phyloP scores from a whole-genome alignment of 345 rosid genomes.

The Pugionium cornutum region DNA sequence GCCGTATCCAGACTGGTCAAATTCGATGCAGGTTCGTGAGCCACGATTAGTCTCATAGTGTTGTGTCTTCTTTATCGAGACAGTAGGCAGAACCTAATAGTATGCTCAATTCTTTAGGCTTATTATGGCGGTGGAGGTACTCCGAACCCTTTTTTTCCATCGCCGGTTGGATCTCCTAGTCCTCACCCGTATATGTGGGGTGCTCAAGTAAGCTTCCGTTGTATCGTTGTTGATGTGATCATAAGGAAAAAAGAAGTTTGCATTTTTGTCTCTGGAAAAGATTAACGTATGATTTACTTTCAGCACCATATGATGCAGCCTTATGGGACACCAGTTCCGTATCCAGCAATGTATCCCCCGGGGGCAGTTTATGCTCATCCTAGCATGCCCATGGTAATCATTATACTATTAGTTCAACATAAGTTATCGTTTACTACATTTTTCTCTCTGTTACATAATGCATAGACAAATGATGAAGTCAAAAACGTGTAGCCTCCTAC shows the following conservation, averaged over 20 bases:
- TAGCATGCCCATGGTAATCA: slow-evolving; percentile 62
- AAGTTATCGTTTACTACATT: neutral
- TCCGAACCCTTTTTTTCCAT: slow-evolving; percentile 78
- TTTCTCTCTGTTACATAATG: neutral
- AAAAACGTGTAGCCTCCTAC: slow-evolving; percentile 52
- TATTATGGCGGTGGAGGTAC: slow-evolving; percentile 87
- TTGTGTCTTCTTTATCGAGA: slow-evolving; percentile 21
- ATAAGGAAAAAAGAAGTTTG: neutral
- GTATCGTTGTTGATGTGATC: slow-evolving; percentile 7
- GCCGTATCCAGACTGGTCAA: slow-evolving; percentile 28
- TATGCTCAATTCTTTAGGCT: slow-evolving; percentile 55
- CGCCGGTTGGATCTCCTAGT: slow-evolving; percentile 74
- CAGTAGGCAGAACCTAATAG: slow-evolving; percentile 10
- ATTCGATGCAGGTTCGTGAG: slow-evolving; percentile 74
- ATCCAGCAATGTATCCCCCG: slow-evolving; percentile 84
- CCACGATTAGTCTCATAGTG: neutral
- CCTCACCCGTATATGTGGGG: too few species aligned
- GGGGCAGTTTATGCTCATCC: slow-evolving; percentile 49
- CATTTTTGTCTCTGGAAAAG: slow-evolving; percentile 9
- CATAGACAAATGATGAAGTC: neutral
- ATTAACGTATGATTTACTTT: slow-evolving; percentile 11
- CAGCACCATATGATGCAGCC: slow-evolving; percentile 43
- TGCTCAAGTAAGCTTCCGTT: slow-evolving; percentile 12
- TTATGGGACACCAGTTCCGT: slow-evolving; percentile 91
- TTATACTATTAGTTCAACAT: neutral